phyloP scores from a whole-genome alignment of 2,329 filamentous ascomycete species.

The Sarocladium kiliense region DNA sequence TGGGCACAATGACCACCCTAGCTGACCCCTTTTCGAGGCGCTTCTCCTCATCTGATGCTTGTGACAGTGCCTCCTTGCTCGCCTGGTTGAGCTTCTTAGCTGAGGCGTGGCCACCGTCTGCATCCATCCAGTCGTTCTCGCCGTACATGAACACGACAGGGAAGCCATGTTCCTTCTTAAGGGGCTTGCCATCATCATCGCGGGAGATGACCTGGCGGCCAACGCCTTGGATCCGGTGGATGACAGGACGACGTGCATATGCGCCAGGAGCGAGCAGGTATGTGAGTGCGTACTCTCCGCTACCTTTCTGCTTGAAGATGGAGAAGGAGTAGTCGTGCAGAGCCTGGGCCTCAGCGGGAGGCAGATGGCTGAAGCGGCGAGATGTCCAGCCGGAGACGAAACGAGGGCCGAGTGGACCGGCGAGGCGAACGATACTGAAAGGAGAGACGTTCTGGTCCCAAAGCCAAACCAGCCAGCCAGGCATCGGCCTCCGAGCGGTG shows the following conservation, averaged over 20 bases:
- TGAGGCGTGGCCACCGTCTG: conserved; percentile 75
- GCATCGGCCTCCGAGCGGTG: conserved; percentile 53
- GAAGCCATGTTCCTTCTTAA: conserved; percentile 55
- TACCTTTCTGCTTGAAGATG: conserved; percentile 86
- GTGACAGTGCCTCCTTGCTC: conserved; percentile 51
- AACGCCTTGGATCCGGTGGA: conserved; percentile 79
- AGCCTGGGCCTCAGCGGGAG: conserved; percentile 70
- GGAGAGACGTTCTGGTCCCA: conserved; percentile 98
- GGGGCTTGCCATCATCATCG: conserved; percentile 17
- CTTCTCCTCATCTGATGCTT: conserved; percentile 63
- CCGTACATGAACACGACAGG: conserved; percentile 95
- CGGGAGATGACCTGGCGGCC: conserved; percentile 60
- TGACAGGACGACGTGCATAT: conserved; percentile 81
- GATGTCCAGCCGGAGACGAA: conserved; percentile 95
- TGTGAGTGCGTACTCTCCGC: conserved; percentile 86
- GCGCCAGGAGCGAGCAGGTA: conserved; percentile 93
- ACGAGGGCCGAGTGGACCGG: conserved; percentile 83
- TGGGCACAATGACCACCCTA: conserved; percentile 71
- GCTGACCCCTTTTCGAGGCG: conserved; percentile 70
- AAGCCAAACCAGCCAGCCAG: conserved; percentile 84
- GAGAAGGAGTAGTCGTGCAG: conserved; percentile 93
- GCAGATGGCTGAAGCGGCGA: conserved; percentile 85
- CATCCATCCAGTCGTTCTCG: conserved; percentile 98
- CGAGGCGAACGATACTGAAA: conserved; percentile 83
- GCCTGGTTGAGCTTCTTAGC: conserved; percentile 73